A percentile compares a stretch with the other conserved stretches of the same genome.
Conservation (phyloP, 768 basidiomycete species). For the Mycena haematopus region DNA sequence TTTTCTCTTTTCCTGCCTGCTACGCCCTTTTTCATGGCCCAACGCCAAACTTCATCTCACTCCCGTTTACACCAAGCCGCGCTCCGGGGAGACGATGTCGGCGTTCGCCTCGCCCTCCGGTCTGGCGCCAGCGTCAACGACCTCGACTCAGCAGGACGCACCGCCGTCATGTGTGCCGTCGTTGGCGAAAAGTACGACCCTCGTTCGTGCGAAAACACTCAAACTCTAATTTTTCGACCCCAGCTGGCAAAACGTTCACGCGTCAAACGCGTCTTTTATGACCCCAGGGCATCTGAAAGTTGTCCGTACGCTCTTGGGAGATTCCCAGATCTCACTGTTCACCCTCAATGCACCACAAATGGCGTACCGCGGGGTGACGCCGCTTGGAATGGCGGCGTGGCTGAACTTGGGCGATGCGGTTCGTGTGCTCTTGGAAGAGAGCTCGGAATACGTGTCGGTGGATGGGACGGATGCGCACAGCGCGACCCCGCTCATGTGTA, state of each 20-base stretch:
- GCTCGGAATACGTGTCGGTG: constrained; percentile 67
- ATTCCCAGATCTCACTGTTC: constrained; percentile 66
- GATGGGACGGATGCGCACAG: constrained; percentile 78
- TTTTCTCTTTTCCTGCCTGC: constrained; percentile 14
- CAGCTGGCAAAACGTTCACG: constrained; percentile 75
- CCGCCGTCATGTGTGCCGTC: constrained; percentile 70
- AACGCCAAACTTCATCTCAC: constrained; percentile 40
- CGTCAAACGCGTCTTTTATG: constrained; percentile 73
- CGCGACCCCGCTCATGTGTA: constrained; percentile 87
- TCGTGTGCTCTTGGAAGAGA: constrained; percentile 67
- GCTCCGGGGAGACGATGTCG: constrained; percentile 59
- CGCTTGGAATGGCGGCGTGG: constrained; percentile 82
- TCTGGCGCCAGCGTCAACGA: constrained; percentile 74
- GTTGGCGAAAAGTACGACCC: constrained; percentile 71
- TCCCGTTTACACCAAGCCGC: constrained; percentile 61
- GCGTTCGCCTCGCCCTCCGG: constrained; percentile 58
- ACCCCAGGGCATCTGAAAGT: constrained; percentile 61
- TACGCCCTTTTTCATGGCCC: constrained; percentile 31
- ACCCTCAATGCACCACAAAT: constrained; percentile 78
- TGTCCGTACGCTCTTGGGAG: constrained; percentile 60
- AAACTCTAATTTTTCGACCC: constrained; percentile 4
- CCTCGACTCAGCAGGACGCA: constrained; percentile 64
- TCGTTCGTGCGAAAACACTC: constrained; percentile 16
- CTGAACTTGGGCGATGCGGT: constrained; percentile 68
- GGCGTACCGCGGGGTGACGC: constrained; percentile 75